phyloP scores from a whole-genome alignment of 1,284 basidiomycete species.

The Coniferiporia weirii region DNA sequence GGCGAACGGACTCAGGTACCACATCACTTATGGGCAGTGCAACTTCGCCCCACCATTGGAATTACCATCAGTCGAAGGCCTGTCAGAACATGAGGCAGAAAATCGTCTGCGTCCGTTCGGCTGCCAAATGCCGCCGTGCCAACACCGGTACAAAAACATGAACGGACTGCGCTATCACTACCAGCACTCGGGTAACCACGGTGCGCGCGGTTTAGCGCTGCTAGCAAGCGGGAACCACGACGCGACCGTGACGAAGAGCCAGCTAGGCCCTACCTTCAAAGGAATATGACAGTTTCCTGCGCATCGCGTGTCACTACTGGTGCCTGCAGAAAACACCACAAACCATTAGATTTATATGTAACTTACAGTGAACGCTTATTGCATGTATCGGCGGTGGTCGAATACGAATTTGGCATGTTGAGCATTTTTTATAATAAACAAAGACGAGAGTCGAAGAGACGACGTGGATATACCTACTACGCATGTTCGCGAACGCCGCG shows the following conservation, averaged over 20 bases:
- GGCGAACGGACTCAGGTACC: conserved; percentile 94
- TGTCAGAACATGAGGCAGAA: conserved; percentile 74
- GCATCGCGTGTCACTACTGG: no score
- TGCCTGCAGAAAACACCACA: no score
- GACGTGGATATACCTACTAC: no score
- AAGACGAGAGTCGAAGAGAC: no score
- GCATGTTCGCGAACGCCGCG: no score
- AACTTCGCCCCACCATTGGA: conserved; percentile 69
- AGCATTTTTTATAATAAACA: no score
- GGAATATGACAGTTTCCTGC: no score
- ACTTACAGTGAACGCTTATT: no score
- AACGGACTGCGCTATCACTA: conserved; percentile 95
- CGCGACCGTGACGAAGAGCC: conserved; percentile 31
- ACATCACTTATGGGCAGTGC: conserved; percentile 33
- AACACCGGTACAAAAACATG: conserved; percentile 97
- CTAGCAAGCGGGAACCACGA: conserved; percentile 83
- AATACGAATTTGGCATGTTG: no score
- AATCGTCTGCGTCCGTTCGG: conserved; percentile 78
- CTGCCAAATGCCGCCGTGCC: conserved; percentile 87
- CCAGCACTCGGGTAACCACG: conserved; percentile 94
- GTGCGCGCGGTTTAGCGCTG: conserved; percentile 78
- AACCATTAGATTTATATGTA: no score
- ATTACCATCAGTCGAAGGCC: conserved; percentile 53
- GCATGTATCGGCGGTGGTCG: no score
- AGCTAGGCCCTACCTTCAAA: background rate